Conservation (phyloP, 768 basidiomycete genomes). For the Pulveroboletus frians region DNA sequence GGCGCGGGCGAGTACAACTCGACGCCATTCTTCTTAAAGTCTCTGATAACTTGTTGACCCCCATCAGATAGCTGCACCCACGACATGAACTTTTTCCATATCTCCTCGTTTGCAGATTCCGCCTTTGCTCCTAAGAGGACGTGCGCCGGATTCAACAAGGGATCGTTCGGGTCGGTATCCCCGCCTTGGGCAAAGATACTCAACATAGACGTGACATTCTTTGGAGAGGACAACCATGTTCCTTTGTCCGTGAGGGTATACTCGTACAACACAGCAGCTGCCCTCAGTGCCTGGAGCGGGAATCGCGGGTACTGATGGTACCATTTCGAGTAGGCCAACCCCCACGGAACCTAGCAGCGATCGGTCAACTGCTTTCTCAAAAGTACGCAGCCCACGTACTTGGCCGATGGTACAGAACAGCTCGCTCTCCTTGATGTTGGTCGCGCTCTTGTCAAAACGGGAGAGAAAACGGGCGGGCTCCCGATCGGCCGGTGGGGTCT, state of each 20-base stretch:
- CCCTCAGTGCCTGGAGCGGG: slow-evolving; percentile 44
- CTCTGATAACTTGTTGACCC: slow-evolving; percentile 40
- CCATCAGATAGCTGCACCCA: slow-evolving; percentile 40
- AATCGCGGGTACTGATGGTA: slow-evolving; percentile 56
- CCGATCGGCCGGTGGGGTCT: slow-evolving; percentile 29
- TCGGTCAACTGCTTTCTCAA: background rate
- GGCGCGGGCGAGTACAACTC: slow-evolving; percentile 30
- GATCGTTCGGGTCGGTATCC: slow-evolving; percentile 35
- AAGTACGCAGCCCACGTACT: slow-evolving; percentile 19
- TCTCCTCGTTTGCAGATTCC: slow-evolving; percentile 18
- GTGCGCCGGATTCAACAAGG: slow-evolving; percentile 45
- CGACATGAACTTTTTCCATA: slow-evolving; percentile 38
- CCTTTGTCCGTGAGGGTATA: slow-evolving; percentile 53
- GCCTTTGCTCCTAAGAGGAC: slow-evolving; percentile 36
- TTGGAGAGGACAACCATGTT: slow-evolving; percentile 41
- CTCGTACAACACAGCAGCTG: slow-evolving; percentile 43
- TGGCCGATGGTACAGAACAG: slow-evolving; percentile 49
- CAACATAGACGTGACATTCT: slow-evolving; percentile 29
- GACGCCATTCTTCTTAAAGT: slow-evolving; percentile 34
- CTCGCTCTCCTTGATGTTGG: slow-evolving; percentile 52
- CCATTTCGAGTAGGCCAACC: slow-evolving; percentile 46
- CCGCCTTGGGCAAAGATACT: slow-evolving; percentile 38
- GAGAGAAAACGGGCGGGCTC: slow-evolving; percentile 47
- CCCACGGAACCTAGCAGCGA: slow-evolving; percentile 48
- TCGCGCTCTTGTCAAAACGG: slow-evolving; percentile 54